Percentiles rank a stretch among this genome's conserved stretches.
These are phyloP conservation scores for Ganoderma lucidum DNA, from an alignment of 1,284 basidiomycete genomes.

Conservation along the genomic window DNA sequence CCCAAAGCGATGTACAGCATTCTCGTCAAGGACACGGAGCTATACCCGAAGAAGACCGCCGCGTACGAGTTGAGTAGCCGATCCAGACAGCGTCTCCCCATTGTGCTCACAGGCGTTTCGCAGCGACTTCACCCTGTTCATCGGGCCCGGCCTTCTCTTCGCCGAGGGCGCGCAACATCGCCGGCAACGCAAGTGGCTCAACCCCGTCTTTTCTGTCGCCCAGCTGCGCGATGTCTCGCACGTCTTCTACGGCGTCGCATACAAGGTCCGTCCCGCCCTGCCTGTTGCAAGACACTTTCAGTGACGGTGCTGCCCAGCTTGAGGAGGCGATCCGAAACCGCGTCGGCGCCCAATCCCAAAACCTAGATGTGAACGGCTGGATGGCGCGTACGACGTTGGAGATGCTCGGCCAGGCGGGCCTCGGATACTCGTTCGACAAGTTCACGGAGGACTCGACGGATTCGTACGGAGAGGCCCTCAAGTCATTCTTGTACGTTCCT, in stretches of 20 bases:
- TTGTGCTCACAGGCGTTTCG: neutral
- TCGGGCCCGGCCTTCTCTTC: slow-evolving; percentile 24
- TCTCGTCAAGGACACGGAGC: slow-evolving; percentile 46
- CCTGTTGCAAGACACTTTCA: slow-evolving; percentile 4
- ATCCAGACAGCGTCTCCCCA: too few species aligned
- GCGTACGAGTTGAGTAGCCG: slow-evolving; percentile 10
- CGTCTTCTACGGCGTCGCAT: slow-evolving; percentile 23
- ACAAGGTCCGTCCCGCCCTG: slow-evolving; percentile 5
- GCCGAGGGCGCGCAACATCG: slow-evolving; percentile 23
- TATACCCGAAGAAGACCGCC: slow-evolving; percentile 18
- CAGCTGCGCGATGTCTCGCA: slow-evolving; percentile 26
- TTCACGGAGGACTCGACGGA: slow-evolving; percentile 36
- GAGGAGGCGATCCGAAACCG: slow-evolving; percentile 1
- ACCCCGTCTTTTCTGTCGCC: slow-evolving; percentile 28
- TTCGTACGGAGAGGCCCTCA: slow-evolving; percentile 40
- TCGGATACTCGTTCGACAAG: slow-evolving; percentile 47
- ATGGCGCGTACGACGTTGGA: slow-evolving; percentile 46
- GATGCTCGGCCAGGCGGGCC: slow-evolving; percentile 45
- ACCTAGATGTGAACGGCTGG: slow-evolving; percentile 44
- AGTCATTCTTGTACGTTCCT: slow-evolving; percentile 38
- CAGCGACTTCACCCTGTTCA: slow-evolving; percentile 20
- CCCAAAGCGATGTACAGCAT: slow-evolving; percentile 49
- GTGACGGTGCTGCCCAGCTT: neutral
- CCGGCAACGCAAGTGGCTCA: slow-evolving; percentile 29
- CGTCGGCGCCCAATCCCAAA: slow-evolving; percentile 4